Evolutionary conservation across 768 basidiomycete genomes (phyloP), one percentile per base, ranked within the genome.

Genomic region (Sarcodon sp.): DNA sequence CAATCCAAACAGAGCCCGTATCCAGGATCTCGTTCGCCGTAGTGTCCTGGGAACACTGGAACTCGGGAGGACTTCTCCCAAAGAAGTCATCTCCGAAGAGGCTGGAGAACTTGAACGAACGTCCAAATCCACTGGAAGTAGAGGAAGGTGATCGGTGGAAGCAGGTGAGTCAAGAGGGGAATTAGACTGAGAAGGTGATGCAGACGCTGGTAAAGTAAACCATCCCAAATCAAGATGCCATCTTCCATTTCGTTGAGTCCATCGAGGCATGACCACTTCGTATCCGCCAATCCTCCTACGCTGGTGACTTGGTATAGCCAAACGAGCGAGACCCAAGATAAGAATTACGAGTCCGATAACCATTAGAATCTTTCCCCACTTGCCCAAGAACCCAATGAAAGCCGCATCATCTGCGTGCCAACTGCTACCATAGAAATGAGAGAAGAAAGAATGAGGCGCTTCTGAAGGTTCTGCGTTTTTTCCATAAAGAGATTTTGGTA

Each of bases 381-480:
- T 73, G 36, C 78, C 87, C 47, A 98, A 73, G 70, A 97, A 97
- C 39, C 80, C 78, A 59, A 98, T 91, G 68, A 98, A 96, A n/a
- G 83, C 89, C 31, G 94, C 96, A 63, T 99, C 94, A 58, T 94
- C 92, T 4, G 91, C 83, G 59, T 99, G 94, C 94, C 94, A 99
- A 57, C 88, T 91, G 59, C 92, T 96, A 32, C 92, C 94, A 57
- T 98, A 99, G 69, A 80, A 94, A 64, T 99, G 94, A n/a, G 80
- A 75, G 65, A 97, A 98, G 76, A 92, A 98, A 6, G 91, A 79
- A 58, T 93, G 76, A 1, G 90, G 89, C 0, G 87, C 87, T 55
- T 92, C 86, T 36, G 69, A 79, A 43, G 75, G 70, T 51, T 80
- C 77, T 3, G 89, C 88, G 61, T 99, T 97, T 69, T 99, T 99